These are phyloP conservation scores for Pascua sp. DNA, from an alignment of 1,284 basidiomycete species.

Conservation along the genomic window DNA sequence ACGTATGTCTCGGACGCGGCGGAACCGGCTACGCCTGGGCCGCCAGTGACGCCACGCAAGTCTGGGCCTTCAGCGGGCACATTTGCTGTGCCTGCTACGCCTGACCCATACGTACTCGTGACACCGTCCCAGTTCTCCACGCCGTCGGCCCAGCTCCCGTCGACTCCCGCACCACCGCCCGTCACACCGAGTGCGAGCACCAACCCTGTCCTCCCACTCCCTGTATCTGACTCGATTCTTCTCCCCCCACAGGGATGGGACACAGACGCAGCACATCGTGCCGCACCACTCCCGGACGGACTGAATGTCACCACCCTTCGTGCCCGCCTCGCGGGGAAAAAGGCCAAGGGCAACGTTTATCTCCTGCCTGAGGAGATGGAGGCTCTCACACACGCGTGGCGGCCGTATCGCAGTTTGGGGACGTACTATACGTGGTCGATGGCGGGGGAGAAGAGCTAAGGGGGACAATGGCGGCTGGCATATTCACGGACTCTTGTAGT, in stretches of 20 bases:
- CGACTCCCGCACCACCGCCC: slow-evolving; percentile 15
- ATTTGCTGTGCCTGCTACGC: too few relatives aligned
- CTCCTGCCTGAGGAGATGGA: slow-evolving; percentile 80
- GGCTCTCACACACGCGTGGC: slow-evolving; percentile 68
- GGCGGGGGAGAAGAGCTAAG: slow-evolving; percentile 26
- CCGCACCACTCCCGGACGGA: slow-evolving; percentile 59
- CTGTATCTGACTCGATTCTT: slow-evolving; percentile 10
- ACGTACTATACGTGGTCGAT: slow-evolving; percentile 49
- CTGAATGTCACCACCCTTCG: slow-evolving; percentile 62
- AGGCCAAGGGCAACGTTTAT: slow-evolving; percentile 77
- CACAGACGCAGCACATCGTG: slow-evolving; percentile 9
- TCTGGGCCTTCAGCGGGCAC: too few relatives aligned
- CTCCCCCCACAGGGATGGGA: slow-evolving; percentile 21
- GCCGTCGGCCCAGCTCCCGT: background rate
- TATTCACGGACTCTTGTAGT: too few relatives aligned
- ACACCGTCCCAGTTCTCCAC: slow-evolving; percentile 6
- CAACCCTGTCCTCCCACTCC: slow-evolving; percentile 15
- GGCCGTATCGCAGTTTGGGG: slow-evolving; percentile 72
- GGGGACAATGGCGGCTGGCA: too few relatives aligned
- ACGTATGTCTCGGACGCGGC: too few relatives aligned
- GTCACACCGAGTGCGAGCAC: slow-evolving; percentile 12
- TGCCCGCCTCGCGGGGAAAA: slow-evolving; percentile 68
- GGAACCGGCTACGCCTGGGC: too few relatives aligned
- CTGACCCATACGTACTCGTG: background rate
- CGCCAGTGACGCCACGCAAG: too few relatives aligned